Conservation (phyloP, 192 early-diverging fungal species). For the Coemansia furcata region DNA sequence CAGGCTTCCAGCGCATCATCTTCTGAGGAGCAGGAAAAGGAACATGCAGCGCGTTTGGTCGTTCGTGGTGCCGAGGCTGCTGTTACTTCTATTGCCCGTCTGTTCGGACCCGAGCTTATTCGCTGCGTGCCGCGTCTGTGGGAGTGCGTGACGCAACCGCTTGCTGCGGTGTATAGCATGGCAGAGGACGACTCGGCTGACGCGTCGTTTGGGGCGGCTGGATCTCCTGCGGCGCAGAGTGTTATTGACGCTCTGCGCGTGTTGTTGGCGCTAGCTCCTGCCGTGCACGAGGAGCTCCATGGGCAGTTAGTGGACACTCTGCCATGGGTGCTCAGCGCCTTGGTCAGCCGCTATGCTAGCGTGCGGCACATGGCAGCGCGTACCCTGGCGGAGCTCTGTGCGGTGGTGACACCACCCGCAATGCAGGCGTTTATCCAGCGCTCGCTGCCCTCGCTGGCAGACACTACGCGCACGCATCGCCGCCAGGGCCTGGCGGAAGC, state of each 20-base stretch:
- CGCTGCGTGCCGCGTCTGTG: slow-evolving; percentile 39
- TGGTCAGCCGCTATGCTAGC: slow-evolving; percentile 67
- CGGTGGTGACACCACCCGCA: slow-evolving; percentile 62
- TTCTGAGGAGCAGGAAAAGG: slow-evolving; percentile 48
- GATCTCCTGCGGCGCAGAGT: slow-evolving; percentile 52
- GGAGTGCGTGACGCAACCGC: slow-evolving; percentile 39
- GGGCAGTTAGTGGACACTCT: slow-evolving; percentile 55
- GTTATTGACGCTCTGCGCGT: slow-evolving; percentile 78
- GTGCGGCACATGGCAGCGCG: slow-evolving; percentile 78
- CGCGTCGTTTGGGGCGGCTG: slow-evolving; percentile 6
- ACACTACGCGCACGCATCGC: slow-evolving; percentile 60
- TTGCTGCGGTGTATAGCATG: slow-evolving; percentile 15
- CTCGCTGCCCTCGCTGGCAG: slow-evolving; percentile 75
- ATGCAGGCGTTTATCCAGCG: slow-evolving; percentile 81
- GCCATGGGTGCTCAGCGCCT: slow-evolving; percentile 61
- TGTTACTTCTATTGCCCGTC: slow-evolving; percentile 24
- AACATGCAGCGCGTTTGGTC: slow-evolving; percentile 56
- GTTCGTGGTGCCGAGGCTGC: slow-evolving; percentile 64
- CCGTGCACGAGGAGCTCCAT: slow-evolving; percentile 57
- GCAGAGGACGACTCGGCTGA: slow-evolving; percentile 14
- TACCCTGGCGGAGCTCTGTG: slow-evolving; percentile 71
- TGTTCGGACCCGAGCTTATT: slow-evolving; percentile 38
- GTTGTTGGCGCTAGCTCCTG: slow-evolving; percentile 62
- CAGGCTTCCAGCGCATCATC: slow-evolving; percentile 1
- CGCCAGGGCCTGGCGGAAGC: slow-evolving; percentile 90